phyloP scores from a whole-genome alignment of 768 basidiomycete genomes.

The Boletus pseudo-olivaceus region DNA sequence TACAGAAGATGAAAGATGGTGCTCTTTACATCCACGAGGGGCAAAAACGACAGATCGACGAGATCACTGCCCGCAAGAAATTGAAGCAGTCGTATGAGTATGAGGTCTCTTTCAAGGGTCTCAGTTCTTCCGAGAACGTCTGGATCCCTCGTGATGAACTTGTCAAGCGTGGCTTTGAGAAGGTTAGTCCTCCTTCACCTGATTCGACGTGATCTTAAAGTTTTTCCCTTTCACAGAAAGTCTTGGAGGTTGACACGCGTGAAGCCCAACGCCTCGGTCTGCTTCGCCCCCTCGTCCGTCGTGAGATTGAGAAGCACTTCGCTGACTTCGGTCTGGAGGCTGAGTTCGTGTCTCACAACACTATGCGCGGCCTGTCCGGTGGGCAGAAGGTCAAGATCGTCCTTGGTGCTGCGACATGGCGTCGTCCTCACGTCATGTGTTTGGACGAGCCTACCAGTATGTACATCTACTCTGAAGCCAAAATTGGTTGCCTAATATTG shows the following conservation, averaged over 20 bases:
- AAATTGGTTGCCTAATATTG: neutral
- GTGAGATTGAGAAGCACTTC: conserved; percentile 99
- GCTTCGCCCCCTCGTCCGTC: conserved; percentile 93
- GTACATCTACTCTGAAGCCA: conserved; percentile 22
- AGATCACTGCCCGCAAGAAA: conserved; percentile 90
- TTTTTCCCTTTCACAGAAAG: conserved; percentile 55
- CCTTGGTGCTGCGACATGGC: conserved; percentile 97
- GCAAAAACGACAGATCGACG: conserved; percentile 92
- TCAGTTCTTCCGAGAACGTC: conserved; percentile 97
- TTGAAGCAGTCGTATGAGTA: conserved; percentile 99
- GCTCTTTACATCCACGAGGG: conserved; percentile 83
- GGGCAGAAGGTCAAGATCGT: conserved; percentile 99
- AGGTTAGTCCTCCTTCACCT: conserved; percentile 40
- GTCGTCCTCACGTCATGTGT: conserved; percentile 95
- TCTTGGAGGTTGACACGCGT: conserved; percentile 94
- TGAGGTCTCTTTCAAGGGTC: conserved; percentile 91
- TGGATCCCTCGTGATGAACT: conserved; percentile 97
- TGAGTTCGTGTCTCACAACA: conserved; percentile 99
- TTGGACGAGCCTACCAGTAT: conserved; percentile 93
- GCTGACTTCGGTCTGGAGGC: conserved; percentile 99
- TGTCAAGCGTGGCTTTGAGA: conserved; percentile 97
- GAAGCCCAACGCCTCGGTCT: conserved; percentile 96
- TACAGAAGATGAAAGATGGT: conserved; percentile 96
- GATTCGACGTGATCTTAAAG: neutral
- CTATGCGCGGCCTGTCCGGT: conserved; percentile 97